Conservation (phyloP, 164 flowering plant species). For the Akebia trifoliata region DNA sequence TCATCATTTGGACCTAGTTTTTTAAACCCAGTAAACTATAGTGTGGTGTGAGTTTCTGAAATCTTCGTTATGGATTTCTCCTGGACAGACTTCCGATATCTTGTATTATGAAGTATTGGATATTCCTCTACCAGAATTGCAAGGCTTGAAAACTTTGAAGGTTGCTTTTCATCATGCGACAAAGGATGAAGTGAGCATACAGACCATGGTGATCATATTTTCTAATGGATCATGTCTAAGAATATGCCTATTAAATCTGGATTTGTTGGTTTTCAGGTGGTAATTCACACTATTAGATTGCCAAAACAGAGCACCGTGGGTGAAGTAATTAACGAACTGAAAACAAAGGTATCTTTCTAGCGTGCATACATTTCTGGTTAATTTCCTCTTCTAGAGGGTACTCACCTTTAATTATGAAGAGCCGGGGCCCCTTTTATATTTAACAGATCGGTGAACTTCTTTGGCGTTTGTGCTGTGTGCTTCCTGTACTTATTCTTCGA, state of each 20-base stretch:
- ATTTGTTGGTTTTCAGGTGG: slow-evolving; percentile 49
- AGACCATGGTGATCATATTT: background rate
- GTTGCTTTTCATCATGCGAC: slow-evolving; percentile 85
- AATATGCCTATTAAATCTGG: background rate
- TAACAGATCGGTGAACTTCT: background rate
- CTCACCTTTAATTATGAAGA: background rate
- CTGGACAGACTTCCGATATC: slow-evolving; percentile 71
- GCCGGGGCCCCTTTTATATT: background rate
- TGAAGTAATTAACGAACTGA: slow-evolving; percentile 80
- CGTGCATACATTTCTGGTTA: background rate
- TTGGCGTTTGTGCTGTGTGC: background rate
- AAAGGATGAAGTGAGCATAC: slow-evolving; percentile 69
- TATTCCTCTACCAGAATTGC: slow-evolving; percentile 89
- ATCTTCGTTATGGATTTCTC: slow-evolving; percentile 11
- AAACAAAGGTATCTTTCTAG: slow-evolving; percentile 46
- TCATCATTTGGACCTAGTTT: background rate
- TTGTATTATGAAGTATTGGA: slow-evolving; percentile 92
- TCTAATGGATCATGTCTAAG: background rate
- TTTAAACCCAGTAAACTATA: background rate
- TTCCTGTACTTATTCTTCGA: background rate
- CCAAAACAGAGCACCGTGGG: slow-evolving; percentile 92
- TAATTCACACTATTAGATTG: slow-evolving; percentile 71
- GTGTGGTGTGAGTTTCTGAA: background rate
- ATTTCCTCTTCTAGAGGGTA: background rate
- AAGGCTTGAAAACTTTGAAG: slow-evolving; percentile 81